Evolutionary conservation across 2,329 filamentous ascomycete species (phyloP), one percentile per base, ranked within the genome.

Genomic region (Alternaria brassicae): DNA sequence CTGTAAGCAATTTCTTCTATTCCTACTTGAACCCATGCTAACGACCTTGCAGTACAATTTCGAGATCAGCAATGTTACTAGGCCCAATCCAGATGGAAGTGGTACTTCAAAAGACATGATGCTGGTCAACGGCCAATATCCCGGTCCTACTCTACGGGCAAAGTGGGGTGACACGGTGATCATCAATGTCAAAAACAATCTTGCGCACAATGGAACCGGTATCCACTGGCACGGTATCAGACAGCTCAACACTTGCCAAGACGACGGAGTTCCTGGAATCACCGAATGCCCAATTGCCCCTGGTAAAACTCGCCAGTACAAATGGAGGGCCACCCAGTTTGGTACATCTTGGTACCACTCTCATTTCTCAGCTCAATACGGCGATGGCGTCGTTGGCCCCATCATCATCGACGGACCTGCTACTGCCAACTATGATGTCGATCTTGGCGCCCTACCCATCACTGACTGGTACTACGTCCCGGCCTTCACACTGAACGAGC

Each of bases 281-380:
- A 65, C 59, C 25, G 88, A 92, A 73, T 92, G 89, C 63, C 89
- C 89, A 1, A 87, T 91, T 60, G 80, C 87, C 4, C 88, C 89
- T 0, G 85, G 85, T 0, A 74, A 82, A 6, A 79, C 79, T 1
- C 80, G 82, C 42, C 87, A 83, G 2, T 90, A 90, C 75, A 82
- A 73, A 2, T 89, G 84, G 77, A 80, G 80, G 41, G 85, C 83
- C 3, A 84, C 81, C 0, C 80, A 82, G 60, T 81, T 80, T 40
- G 80, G 80, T 13, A 81, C 79, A 34, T 65, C 69, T 9, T 81
- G 79, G 79, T 81, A 81, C 56, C 80, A 82, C 55, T 77, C 73
- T 21, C 80, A 82, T 58, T 79, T 74, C 68, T 76, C 72, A 30
- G 71, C 73, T 10, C 80, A 81, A 59, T 82, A 81, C 54, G 79